Evolutionary conservation across 768 basidiomycete genomes (phyloP), one percentile per base, ranked within the genome.

Genomic region (Clavulina sp.): DNA sequence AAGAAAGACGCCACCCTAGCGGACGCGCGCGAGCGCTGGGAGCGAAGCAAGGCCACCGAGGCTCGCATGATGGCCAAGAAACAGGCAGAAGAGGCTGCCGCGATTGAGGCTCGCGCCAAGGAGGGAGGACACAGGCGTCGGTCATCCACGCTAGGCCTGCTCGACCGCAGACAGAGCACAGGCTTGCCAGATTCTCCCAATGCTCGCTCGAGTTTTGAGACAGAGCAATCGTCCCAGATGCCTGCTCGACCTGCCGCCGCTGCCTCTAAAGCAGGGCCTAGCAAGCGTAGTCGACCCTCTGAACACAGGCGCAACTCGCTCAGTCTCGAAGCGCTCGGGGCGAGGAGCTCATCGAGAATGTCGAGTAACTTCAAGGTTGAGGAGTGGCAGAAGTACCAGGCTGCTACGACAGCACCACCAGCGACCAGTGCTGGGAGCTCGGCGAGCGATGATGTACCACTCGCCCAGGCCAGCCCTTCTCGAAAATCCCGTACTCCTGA

Each of bases 11-110:
- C 81, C 1, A 75, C 84, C 28, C 58, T 91, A 18, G 74, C 72
- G 51, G 76, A 76, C n/a, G 88, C 86, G 9, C 78, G 76, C 60
- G 73, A 71, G 58, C 76, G 83, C 28, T 93, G 88, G 88, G 86
- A 89, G 63, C 73, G 76, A 36, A 77, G 83, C 43, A 83, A 78
- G 65, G 69, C 71, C 4, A 59, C 72, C 31, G 88, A 92, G 64
- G 81, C 77, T 64, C 76, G 83, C 61, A 80, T 77, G 4, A 81
- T 89, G 61, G 66, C 70, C 41, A 71, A 73, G 61, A 70, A 80
- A 54, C 83, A 86, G 62, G 77, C 78, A 38, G 86, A 87, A 64
- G 78, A 46, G 43, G 43, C 43, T 7, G 43, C 43, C 7, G 48
- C 28, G 48, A 28, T 34, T 26, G 29, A 49, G 28, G 48, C 48